Percentiles rank a stretch among this genome's conserved stretches.
These are phyloP conservation scores for Dunaliella sp. DNA, from an alignment of 139 green algal species.

Conservation along the genomic window DNA sequence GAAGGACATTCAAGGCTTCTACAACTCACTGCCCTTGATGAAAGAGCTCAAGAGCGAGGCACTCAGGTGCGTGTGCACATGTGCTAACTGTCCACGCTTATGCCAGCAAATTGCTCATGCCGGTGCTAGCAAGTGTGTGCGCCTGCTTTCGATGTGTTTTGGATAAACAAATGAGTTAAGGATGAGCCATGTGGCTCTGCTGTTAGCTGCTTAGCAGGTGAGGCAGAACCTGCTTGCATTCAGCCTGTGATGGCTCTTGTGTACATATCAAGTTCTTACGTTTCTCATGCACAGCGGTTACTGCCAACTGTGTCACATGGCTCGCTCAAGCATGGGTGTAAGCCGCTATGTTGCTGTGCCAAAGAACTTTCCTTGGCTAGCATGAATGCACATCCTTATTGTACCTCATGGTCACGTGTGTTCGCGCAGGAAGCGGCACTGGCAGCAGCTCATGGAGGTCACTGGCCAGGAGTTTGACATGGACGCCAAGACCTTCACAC, in stretches of 20 bases:
- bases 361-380: too few species aligned
- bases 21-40: conserved; percentile 80
- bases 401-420: too few species aligned
- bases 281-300: too few species aligned
- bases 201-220: neutral
- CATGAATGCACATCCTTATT: too few species aligned
- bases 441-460: conserved; percentile 73
- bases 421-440: conserved; percentile 64
- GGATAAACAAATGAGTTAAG: neutral
- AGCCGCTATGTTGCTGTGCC: too few species aligned
- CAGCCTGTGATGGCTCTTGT: too few species aligned
- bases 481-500: conserved; percentile 82
- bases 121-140: too few species aligned
- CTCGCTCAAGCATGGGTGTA: too few species aligned
- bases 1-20: conserved; percentile 72
- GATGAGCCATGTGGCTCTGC: neutral
- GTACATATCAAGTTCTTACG: too few species aligned
- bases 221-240: neutral
- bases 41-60: conserved; percentile 79
- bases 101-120: too few species aligned
- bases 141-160: too few species aligned
- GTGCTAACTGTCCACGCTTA: neutral
- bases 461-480: conserved; percentile 82
- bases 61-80: conserved; percentile 41
- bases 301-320: neutral